Evolutionary conservation across 2,329 filamentous ascomycete genomes (phyloP).

Genomic region (Zopfia rhizophila): DNA sequence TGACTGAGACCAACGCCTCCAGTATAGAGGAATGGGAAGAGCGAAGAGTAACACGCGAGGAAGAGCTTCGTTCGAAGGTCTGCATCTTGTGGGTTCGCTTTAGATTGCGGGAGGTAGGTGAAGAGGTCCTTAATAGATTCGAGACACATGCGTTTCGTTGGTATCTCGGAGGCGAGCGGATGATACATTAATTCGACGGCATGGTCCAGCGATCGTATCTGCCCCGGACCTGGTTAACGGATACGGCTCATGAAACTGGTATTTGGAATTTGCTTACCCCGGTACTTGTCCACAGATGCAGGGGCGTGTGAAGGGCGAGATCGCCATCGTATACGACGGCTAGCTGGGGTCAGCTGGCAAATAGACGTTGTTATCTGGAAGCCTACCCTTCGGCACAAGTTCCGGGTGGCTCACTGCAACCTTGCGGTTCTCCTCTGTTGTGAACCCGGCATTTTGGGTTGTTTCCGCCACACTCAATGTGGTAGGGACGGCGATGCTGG

Average conservation of each 20-base stretch:
- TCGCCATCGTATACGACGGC: slow-evolving; percentile 65
- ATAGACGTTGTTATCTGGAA: background rate
- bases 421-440: slow-evolving; percentile 61
- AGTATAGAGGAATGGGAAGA: slow-evolving; percentile 60
- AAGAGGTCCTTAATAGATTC: slow-evolving; percentile 63
- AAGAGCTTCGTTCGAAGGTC: slow-evolving; percentile 63
- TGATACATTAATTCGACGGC: slow-evolving; percentile 67
- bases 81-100: slow-evolving; percentile 57
- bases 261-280: slow-evolving; percentile 43
- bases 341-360: slow-evolving; percentile 35
- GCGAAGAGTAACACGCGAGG: slow-evolving; percentile 63
- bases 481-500: slow-evolving; percentile 51
- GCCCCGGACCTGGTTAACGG: background rate
- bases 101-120: slow-evolving; percentile 62
- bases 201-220: slow-evolving; percentile 65
- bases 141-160: slow-evolving; percentile 58
- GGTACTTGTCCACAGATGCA: slow-evolving; percentile 62
- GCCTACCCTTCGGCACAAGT: slow-evolving; percentile 52
- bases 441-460: slow-evolving; percentile 64
- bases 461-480: slow-evolving; percentile 64
- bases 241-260: background rate
- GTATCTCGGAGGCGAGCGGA: slow-evolving; percentile 62
- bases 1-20: slow-evolving; percentile 62
- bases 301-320: slow-evolving; percentile 63
- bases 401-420: slow-evolving; percentile 59